Evolutionary conservation across 371 early-diverging fungal species (phyloP).

Genomic region (Rhizopus arrhizus): DNA sequence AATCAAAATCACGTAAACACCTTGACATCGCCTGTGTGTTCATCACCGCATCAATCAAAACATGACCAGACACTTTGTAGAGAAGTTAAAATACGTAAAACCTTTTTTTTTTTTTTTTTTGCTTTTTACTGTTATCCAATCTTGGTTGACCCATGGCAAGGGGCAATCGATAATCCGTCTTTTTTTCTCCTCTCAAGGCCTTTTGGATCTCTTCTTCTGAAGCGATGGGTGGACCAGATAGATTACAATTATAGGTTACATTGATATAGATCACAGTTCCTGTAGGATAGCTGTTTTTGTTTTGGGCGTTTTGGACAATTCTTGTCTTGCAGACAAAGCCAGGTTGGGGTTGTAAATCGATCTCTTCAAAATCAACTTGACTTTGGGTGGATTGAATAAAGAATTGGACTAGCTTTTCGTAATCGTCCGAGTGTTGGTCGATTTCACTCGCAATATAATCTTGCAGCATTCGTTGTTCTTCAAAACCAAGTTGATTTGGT

Average conservation of each 20-base stretch:
- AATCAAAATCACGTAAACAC: slow-evolving; percentile 60
- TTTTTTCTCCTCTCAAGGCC: slow-evolving; percentile 64
- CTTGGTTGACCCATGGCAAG: slow-evolving; percentile 57
- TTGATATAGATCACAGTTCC: slow-evolving; percentile 67
- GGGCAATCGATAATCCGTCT: slow-evolving; percentile 68
- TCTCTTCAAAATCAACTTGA: slow-evolving; percentile 28
- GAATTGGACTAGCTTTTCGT: slow-evolving; percentile 24
- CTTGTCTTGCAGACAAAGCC: slow-evolving; percentile 69
- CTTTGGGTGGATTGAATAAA: not conserved
- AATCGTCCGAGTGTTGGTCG: slow-evolving; percentile 31
- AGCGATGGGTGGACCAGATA: slow-evolving; percentile 68
- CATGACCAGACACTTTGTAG: not conserved
- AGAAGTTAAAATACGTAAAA: not conserved
- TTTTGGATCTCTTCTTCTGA: slow-evolving; percentile 66
- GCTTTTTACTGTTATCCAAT: slow-evolving; percentile 17
- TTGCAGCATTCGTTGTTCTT: too few relatives aligned
- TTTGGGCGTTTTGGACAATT: slow-evolving; percentile 26
- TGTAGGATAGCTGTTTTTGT: slow-evolving; percentile 10
- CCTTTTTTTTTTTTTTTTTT: not conserved
- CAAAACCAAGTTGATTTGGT: too few relatives aligned
- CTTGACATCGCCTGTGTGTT: slow-evolving; percentile 61
- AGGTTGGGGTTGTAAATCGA: slow-evolving; percentile 50
- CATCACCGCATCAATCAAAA: slow-evolving; percentile 69
- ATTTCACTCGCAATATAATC: slow-evolving; percentile 32
- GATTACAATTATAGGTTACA: slow-evolving; percentile 60